Conservation (phyloP, 1,139 yeast genomes). For the Groenewaldozyma sp. region DNA sequence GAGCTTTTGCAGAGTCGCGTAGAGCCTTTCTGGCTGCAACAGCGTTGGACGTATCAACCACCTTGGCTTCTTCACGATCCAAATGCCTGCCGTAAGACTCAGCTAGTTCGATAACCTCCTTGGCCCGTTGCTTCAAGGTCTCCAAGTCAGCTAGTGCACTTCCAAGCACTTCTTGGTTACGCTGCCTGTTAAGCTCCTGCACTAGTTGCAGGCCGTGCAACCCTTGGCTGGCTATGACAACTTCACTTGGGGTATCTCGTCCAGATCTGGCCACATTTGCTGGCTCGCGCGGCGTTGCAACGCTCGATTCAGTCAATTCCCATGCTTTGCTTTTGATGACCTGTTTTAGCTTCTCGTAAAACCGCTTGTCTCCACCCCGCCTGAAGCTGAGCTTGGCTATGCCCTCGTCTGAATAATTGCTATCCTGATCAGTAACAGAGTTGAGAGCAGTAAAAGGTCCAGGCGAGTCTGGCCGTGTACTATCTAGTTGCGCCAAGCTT, state of each 20-base stretch:
- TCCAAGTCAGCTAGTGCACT: slow-evolving; percentile 71
- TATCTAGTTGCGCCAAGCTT: slow-evolving; percentile 17
- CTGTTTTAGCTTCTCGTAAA: slow-evolving; percentile 23
- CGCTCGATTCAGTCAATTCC: slow-evolving; percentile 8
- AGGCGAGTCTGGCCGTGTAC: slow-evolving; percentile 12
- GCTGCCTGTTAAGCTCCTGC: slow-evolving; percentile 47
- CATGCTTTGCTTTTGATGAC: slow-evolving; percentile 20
- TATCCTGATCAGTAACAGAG: slow-evolving; percentile 16
- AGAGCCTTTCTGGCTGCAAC: slow-evolving; percentile 22
- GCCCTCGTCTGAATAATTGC: slow-evolving; percentile 10
- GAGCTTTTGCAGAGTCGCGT: slow-evolving; percentile 25
- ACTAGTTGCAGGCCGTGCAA: slow-evolving; percentile 61
- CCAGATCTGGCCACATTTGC: not conserved
- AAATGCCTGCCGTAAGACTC: slow-evolving; percentile 36
- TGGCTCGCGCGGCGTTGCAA: not conserved
- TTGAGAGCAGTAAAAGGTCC: slow-evolving; percentile 17
- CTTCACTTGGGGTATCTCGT: not conserved
- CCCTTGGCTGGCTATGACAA: slow-evolving; percentile 33
- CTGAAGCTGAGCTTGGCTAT: slow-evolving; percentile 28
- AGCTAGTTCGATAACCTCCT: slow-evolving; percentile 58
- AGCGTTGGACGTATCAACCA: slow-evolving; percentile 6
- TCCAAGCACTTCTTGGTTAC: slow-evolving; percentile 54
- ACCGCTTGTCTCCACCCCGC: slow-evolving; percentile 25
- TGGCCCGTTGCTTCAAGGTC: slow-evolving; percentile 67
- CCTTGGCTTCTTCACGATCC: slow-evolving; percentile 17